Evolutionary conservation across 2,329 filamentous ascomycete species (phyloP).

Genomic region (Colletotrichum magnum): DNA sequence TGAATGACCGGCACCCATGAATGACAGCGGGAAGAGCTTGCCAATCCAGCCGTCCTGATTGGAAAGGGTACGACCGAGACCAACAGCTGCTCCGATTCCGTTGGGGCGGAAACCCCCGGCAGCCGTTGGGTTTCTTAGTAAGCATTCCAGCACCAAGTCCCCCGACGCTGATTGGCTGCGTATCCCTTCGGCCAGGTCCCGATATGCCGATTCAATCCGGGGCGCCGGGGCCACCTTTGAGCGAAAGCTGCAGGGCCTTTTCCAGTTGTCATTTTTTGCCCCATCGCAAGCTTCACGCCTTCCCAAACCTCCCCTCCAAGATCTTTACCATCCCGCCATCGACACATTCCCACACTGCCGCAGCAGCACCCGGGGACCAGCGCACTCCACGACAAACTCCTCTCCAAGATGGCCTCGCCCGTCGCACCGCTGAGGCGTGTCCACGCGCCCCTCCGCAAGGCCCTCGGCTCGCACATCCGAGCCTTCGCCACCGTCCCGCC

Average conservation of each 20-base stretch:
- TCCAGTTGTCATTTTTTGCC: conserved; percentile 30
- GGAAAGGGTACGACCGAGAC: conserved; percentile 8
- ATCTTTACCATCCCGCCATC: conserved; percentile 3
- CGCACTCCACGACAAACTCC: too few relatives aligned
- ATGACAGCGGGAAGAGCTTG: conserved; percentile 7
- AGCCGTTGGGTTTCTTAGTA: conserved; percentile 27
- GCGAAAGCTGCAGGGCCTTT: conserved; percentile 34
- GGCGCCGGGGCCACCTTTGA: conserved; percentile 12
- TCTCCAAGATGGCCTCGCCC: conserved; percentile 54
- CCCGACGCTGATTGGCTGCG: conserved; percentile 3
- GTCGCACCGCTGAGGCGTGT: conserved; percentile 58
- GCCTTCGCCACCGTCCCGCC: conserved; percentile 64
- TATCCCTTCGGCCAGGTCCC: neutral
- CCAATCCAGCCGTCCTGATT: conserved; percentile 30
- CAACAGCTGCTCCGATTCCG: conserved; percentile 7
- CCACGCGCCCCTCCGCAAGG: conserved; percentile 59
- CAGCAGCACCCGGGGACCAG: neutral
- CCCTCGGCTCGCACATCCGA: conserved; percentile 52
- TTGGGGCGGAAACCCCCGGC: conserved; percentile 38
- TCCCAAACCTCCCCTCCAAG: conserved; percentile 1
- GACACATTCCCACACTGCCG: neutral
- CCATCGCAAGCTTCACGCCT: conserved; percentile 17
- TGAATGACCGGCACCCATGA: too few relatives aligned
- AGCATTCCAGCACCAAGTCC: neutral
- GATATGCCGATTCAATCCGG: conserved; percentile 42